Base-by-base conservation (phyloP, 129 eudicot species). In the Silybum marianum region DNA sequence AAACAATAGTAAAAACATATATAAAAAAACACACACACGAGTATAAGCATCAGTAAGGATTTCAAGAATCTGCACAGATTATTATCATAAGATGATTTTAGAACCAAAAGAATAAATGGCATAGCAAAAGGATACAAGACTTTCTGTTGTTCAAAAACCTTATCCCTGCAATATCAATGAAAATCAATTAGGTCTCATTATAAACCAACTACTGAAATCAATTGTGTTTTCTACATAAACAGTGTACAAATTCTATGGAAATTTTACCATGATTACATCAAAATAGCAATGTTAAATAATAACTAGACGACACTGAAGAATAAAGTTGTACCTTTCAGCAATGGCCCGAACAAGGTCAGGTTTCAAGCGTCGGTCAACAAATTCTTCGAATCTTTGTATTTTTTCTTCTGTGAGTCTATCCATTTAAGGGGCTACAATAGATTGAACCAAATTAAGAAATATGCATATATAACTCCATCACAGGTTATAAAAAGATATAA, bases 111-210 rank as follows among this genome's bases (percentile, higher is more conserved):
- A 36, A 39, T 16, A 44, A 74, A 38, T 19, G 22, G 69, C 8
- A 65, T 42, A 26, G 48, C 69, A 68, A 24, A 90, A 92, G 99
- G 98, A 95, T 95, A 95, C 99, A 92, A 92, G 40, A 89, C 88
- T 88, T 91, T 92, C 63, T 95, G 98, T 72, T 91, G 98, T 70
- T 92, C 98, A 84, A 95, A 91, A 73, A 95, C 91, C 85, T 95
- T 95, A 87, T 95, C 99, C 91, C 99, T 95, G 99, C 84, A 91
- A 86, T 66, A n/a, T 51, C 75, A 54, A 12, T 9, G 12, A 32
- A 81, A 78, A 54, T 0, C 46, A 60, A 63, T 78, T 76, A 81
- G 82, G 76, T 63, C 1, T 54, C 22, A 9, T 78, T 25, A 42
- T 44, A n/a, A n/a, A 21, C 16, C 34, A 40, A 42, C 25, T 65